Base-by-base conservation (phyloP, 1,139 yeast species). In the Fermentozyma sake region DNA sequence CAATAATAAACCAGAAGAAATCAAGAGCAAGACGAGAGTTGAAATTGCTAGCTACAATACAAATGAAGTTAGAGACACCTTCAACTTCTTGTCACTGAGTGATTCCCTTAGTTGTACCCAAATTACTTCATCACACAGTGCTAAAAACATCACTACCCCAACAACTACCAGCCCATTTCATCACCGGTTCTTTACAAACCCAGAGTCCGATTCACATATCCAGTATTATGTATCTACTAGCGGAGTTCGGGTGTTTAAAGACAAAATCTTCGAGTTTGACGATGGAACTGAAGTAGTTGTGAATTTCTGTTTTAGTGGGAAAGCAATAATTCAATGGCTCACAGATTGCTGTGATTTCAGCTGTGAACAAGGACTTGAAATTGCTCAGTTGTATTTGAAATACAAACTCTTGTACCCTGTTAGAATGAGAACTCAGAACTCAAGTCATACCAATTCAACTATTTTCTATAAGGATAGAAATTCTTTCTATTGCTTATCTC, bases 341-440 rank as follows among this genome's bases (percentile, higher is more conserved):
- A 68, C 80, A 72, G 97, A 89, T 39, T 89, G 96, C 47, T 81
- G 95, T 0, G 93, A 85, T 45, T 61, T 79, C 1, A 54, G 79
- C 37, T 64, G 68, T 29, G 50, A 60, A 3, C 94, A 85, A 37
- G 95, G 91, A 0, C 46, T 61, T 0, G 69, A 69, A 9, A 55
- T 89, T 9, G 79, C 81, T 0, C 61, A 68, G n/a, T 52, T 74
- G 19, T 71, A 89, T 38, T 37, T 80, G 12, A 61, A 56, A 18
- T 51, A 63, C 18, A 70, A 69, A 0, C 57, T 83, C 6, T 58
- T 87, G 7, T 55, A 51, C 26, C 72, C 74, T 1, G 58, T 68
- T 7, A 25, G 30, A 3, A 21, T 25, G 9, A 7, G 18, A 3
- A 46, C 50, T 1, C 42, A 45, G 4, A 23, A 14, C 3, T 24